phyloP scores from a whole-genome alignment of 805 yeast genomes.

The Metahyphopichia silvanorum region DNA sequence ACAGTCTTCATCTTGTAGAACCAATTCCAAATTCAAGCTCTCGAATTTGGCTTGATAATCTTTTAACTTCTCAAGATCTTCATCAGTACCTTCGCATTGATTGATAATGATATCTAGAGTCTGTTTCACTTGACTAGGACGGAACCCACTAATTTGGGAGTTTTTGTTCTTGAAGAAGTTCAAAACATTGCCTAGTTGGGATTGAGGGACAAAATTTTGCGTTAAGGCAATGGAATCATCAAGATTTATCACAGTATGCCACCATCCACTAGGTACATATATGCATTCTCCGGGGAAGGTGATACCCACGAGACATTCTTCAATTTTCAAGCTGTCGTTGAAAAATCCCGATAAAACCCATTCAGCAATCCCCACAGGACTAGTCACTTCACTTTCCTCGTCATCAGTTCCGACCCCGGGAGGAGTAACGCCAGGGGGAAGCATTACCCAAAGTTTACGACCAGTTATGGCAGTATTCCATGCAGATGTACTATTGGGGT shows the following conservation, averaged over 20 bases:
- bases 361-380: conserved; percentile 90
- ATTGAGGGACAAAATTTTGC: conserved; percentile 78
- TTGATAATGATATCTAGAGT: conserved; percentile 22
- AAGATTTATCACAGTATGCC: conserved; percentile 90
- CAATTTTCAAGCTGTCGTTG: conserved; percentile 58
- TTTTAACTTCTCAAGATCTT: conserved; percentile 15
- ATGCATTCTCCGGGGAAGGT: conserved; percentile 81
- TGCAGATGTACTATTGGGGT: conserved; percentile 86
- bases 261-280: conserved; percentile 95
- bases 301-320: conserved; percentile 63
- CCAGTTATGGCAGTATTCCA: conserved; percentile 85
- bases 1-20: conserved; percentile 55
- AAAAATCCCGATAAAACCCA: conserved; percentile 85
- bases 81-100: conserved; percentile 5
- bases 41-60: conserved; percentile 25
- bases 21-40: conserved; percentile 14
- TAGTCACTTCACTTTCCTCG: conserved; percentile 82
- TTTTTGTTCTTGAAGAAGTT: conserved; percentile 64
- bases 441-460: conserved; percentile 81
- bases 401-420: conserved; percentile 82
- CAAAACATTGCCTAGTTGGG: conserved; percentile 58
- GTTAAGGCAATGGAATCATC: conserved; percentile 84
- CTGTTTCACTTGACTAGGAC: conserved; percentile 47
- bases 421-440: conserved; percentile 72
- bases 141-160: conserved; percentile 79